Evolutionary conservation across 805 yeast genomes (phyloP).

Genomic region (Pichia cephalocereana): DNA sequence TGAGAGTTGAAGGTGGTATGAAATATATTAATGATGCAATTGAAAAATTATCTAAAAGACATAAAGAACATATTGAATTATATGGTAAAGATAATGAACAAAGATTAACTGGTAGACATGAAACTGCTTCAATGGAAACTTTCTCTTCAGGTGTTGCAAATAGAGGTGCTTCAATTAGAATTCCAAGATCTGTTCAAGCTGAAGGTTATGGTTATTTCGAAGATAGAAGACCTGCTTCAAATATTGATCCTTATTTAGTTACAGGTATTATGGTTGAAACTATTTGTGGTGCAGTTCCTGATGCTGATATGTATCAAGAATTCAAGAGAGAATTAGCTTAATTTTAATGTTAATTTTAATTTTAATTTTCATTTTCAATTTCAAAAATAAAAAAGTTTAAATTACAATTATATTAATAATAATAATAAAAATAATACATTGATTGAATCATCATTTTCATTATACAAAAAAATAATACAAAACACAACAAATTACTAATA

Average conservation of each 20-base stretch:
- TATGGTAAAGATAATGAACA: slow-evolving; percentile 93
- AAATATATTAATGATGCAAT: slow-evolving; percentile 86
- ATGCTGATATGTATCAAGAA: slow-evolving; percentile 91
- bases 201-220: slow-evolving; percentile 98
- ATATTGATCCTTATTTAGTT: slow-evolving; percentile 97
- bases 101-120: slow-evolving; percentile 97
- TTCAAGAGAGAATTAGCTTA: slow-evolving; percentile 60
- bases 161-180: slow-evolving; percentile 98
- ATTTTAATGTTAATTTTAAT: no score
- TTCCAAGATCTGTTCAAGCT: slow-evolving; percentile 97
- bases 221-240: slow-evolving; percentile 99
- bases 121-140: slow-evolving; percentile 87
- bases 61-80: slow-evolving; percentile 87
- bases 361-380: neutral
- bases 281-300: slow-evolving; percentile 87
- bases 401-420: no score
- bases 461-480: neutral
- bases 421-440: neutral
- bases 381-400: neutral
- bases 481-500: neutral
- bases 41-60: slow-evolving; percentile 91
- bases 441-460: neutral
- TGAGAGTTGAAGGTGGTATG: slow-evolving; percentile 97
- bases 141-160: slow-evolving; percentile 98
- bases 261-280: slow-evolving; percentile 98